phyloP scores from a whole-genome alignment of 495 filamentous ascomycete genomes.

The Venustampulla echinocandica region DNA sequence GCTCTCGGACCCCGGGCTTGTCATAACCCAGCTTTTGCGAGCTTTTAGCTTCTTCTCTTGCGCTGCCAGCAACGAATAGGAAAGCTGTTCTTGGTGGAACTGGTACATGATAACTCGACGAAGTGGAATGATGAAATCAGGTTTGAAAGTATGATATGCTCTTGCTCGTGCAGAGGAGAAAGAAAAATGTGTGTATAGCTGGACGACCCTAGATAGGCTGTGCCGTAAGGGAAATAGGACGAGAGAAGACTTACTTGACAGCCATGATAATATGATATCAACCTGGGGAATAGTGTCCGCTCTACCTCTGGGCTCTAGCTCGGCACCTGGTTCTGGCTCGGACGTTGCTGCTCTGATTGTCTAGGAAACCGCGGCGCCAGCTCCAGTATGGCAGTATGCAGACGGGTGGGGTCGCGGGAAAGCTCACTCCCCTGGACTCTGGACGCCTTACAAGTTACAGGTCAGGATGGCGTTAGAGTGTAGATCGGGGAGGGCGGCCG shows the following conservation, averaged over 20 bases:
- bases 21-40: conserved; percentile 68
- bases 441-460: too few species aligned
- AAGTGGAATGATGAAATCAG: not conserved
- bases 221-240: not conserved
- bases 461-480: too few species aligned
- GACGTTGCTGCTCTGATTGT: too few species aligned
- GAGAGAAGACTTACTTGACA: conserved; percentile 31
- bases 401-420: conserved; percentile 5
- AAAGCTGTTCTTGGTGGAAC: conserved; percentile 21
- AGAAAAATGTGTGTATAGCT: not conserved
- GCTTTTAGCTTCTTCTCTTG: conserved; percentile 17
- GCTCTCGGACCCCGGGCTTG: conserved; percentile 38
- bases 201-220: not conserved
- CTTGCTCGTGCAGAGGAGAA: not conserved
- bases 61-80: conserved; percentile 14
- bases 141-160: too few species aligned
- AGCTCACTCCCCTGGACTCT: not conserved
- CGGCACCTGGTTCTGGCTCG: too few species aligned
- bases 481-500: too few species aligned
- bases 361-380: conserved; percentile 1
- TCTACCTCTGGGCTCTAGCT: too few species aligned
- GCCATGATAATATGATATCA: conserved; percentile 36
- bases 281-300: too few species aligned
- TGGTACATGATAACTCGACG: conserved; percentile 21
- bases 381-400: too few species aligned